Percentiles rank a stretch among this genome's conserved stretches.
These are phyloP conservation scores for Fusarium sp. DNA, from an alignment of 2,329 filamentous ascomycete species.

Conservation along the genomic window DNA sequence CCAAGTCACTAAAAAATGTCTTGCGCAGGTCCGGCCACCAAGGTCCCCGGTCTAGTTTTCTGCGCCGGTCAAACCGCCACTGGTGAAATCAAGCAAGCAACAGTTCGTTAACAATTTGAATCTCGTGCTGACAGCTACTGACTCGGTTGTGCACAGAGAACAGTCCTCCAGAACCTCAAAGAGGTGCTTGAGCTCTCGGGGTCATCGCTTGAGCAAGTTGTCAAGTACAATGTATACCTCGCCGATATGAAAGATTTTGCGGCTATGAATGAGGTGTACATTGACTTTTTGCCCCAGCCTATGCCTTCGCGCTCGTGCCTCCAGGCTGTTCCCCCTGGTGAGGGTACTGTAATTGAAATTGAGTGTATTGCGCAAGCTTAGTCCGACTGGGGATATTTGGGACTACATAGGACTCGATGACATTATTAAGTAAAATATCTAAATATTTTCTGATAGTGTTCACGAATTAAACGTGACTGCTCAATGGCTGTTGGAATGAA, in stretches of 20 bases:
- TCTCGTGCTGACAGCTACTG: background rate
- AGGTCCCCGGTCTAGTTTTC: slow-evolving; percentile 61
- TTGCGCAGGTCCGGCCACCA: slow-evolving; percentile 55
- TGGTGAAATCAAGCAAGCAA: slow-evolving; percentile 60
- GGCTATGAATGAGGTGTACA: slow-evolving; percentile 66
- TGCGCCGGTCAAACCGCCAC: slow-evolving; percentile 63
- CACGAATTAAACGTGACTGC: no score
- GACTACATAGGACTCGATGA: no score
- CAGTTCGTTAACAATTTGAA: background rate
- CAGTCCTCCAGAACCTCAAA: slow-evolving; percentile 64
- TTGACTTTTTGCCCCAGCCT: slow-evolving; percentile 56
- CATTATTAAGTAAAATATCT: no score
- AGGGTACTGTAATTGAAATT: slow-evolving; percentile 59
- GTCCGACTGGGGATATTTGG: background rate
- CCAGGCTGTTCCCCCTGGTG: slow-evolving; percentile 55
- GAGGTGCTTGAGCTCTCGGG: slow-evolving; percentile 78
- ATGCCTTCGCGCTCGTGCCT: slow-evolving; percentile 59
- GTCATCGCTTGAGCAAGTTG: slow-evolving; percentile 71
- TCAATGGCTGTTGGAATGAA: no score
- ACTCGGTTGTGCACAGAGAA: slow-evolving; percentile 2
- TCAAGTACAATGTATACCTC: slow-evolving; percentile 79
- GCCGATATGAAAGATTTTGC: slow-evolving; percentile 78
- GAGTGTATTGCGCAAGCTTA: slow-evolving; percentile 58
- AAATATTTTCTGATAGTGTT: no score
- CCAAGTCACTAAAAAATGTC: background rate